Evolutionary conservation across 2,329 filamentous ascomycete species (phyloP), one percentile per base, ranked within the genome.

Genomic region (Uncinocarpus reesii): DNA sequence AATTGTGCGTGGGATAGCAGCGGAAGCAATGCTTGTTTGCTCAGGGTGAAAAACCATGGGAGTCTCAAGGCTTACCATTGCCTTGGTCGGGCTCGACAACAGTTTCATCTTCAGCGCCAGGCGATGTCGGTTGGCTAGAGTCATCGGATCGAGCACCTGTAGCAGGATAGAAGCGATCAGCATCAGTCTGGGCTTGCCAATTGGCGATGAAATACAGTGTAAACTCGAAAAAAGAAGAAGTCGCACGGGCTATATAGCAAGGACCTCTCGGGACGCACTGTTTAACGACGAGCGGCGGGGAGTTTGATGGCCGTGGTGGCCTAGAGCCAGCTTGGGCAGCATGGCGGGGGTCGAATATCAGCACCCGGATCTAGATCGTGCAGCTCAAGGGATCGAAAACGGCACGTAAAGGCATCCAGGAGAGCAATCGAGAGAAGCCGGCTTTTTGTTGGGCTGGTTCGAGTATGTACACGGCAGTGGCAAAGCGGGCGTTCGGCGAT

Each of bases 51-150:
- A 20, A 20, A 24, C 6, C 18, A 23, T 26, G 21, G 15, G 20
- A 38, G 36, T 6, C 13, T 16, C 7, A 10, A 20, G 24, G 52
- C 81, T 65, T 70, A 94, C 87, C 84, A 77, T 90, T 95, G 70
- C 89, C 88, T 75, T 96, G 88, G 48, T 95, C 89, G 52, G 86
- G 79, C 70, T 94, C 88, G 60, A 95, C 82, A 53, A 90, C 77
- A 49, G 80, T 82, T 62, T 87, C 88, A 60, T 93, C 86, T 56
- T 87, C 82, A 52, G 72, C 69, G 51, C 67, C 66, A 8, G 69
- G 72, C 20, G 57, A 53, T 18, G 61, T 58, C 44, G 55, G 47
- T 32, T 62, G 61, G 49, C 57, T 60, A 23, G 61, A 55, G 20
- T 80, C 80, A 49, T 84, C 80, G 55, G 77, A 78, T 55, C 69